Base-by-base conservation (phyloP, 805 yeast species). In the Limtongozyma cylindracea region DNA sequence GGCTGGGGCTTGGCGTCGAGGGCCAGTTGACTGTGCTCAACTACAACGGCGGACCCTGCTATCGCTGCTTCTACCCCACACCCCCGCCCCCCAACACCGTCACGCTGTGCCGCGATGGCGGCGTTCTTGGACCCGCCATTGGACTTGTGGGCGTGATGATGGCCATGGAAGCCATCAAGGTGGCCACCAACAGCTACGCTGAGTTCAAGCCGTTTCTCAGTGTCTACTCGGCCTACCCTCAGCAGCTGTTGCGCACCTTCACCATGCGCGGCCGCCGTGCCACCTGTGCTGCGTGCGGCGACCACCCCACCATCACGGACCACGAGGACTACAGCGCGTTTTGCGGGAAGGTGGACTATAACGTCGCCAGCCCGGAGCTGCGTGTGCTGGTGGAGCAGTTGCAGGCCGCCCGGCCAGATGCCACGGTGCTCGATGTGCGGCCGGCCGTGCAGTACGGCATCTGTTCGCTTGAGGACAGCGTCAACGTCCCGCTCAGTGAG, bases 111-210 rank as follows among this genome's bases (percentile, higher is more conserved):
- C 62, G 74, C 9, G 96, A 80, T 42, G 91, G 92, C 3, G 95
- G 95, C 4, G 91, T 84, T 1, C 42, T 88, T 13, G 98, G 98
- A 0, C 92, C 96, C 0, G 88, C 82, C n/a, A 91, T 88, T 24
- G 99, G 98, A 0, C 33, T 78, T 1, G 63, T 84, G 38, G 99
- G 98, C 7, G 53, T 66, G 0, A 55, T 74, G 53, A 84, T 88
- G 73, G 91, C 94, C 0, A 45, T 72, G 11, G 98, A 88, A 35
- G 56, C 91, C 0, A 55, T 91, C 13, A 82, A 84, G 38, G 50
- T 84, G 6, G 34, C 77, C 3, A 51, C 70, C 3, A 67, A 57
- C 0, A 48, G 44, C 17, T 73, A 76, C 32, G 31, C 34, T 5
- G 57, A 54, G 1, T 76, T 74, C 41, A 42, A 50, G 24, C 92